Base-by-base conservation (phyloP, 1,139 yeast genomes). In the Taphrina communis region DNA sequence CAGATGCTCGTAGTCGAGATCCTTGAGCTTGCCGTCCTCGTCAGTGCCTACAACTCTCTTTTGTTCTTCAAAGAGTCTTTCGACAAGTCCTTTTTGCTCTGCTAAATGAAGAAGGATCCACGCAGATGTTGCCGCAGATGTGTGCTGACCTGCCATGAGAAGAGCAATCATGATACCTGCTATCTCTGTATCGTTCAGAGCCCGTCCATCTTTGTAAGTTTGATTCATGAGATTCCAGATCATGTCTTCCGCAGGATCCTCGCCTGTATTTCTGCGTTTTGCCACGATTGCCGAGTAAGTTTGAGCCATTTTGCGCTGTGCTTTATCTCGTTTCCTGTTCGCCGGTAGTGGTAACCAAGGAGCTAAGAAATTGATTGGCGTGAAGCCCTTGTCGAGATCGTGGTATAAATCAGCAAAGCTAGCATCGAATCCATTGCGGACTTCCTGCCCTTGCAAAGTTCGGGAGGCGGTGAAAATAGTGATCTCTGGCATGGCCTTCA, bases 91-190 rank as follows among this genome's bases (percentile, higher is more conserved):
- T 56, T 96, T 96, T 74, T 85, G 82, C 75, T 88, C 95, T 73
- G 93, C 98, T 73, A 94, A 84, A 78, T 94, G 99, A 74, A 94
- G 84, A 77, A 94, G 82, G 76, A 87, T 87, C 99, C 99, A 94
- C 38, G 97, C 90, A 61, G 97, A 90, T 36, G 99, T 94, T 38
- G 98, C 85, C 61, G 98, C 96, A 74, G 97, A 89, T 41, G 99
- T 95, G 80, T 94, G 99, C 82, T 94, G 99, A 72, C 99, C 99
- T 75, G 99, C 99, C 99, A 94, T 94, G 72, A 95, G 84, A 69
- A 95, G 88, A 78, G 98, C 99, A 79, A 94, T 94, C 80, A 92
- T 83, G 78, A 95, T 83, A 80, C 93, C 89, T 55, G 98, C 96
- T 77, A 94, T 91, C 81, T 94, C 97, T 78, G 88, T 88, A 78